Evolutionary conservation across 164 flowering plant genomes (phyloP).

Genomic region (Stephania japonica): DNA sequence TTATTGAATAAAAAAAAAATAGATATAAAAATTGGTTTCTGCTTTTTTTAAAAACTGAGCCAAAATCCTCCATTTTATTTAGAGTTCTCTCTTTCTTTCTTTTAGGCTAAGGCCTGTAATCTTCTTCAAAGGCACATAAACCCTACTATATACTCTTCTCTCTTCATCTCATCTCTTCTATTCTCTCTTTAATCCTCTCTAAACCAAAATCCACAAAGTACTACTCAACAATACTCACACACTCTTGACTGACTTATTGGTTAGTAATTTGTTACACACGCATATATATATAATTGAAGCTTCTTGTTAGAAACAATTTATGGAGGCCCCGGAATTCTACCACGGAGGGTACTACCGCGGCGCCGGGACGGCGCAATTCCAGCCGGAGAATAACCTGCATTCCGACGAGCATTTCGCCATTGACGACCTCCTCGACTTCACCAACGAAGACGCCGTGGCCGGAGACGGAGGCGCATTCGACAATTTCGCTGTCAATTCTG

Average conservation of each 20-base stretch:
- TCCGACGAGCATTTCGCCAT: slow-evolving; percentile 54
- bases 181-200: slow-evolving; percentile 7
- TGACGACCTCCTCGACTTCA: slow-evolving; percentile 84
- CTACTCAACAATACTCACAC: not conserved
- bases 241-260: not conserved
- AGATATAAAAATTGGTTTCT: not conserved
- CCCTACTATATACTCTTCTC: slow-evolving; percentile 19
- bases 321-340: slow-evolving; percentile 48
- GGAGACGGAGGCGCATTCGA: slow-evolving; percentile 17
- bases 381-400: slow-evolving; percentile 31
- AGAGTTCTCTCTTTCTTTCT: slow-evolving; percentile 29
- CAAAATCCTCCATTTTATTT: slow-evolving; percentile 52
- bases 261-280: not conserved
- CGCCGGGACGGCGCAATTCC: slow-evolving; percentile 22
- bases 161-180: slow-evolving; percentile 2
- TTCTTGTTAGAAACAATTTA: slow-evolving; percentile 21
- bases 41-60: slow-evolving; percentile 14
- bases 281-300: no score
- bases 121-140: slow-evolving; percentile 55
- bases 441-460: slow-evolving; percentile 47
- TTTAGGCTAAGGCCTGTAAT: slow-evolving; percentile 23
- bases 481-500: slow-evolving; percentile 28
- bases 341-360: slow-evolving; percentile 27
- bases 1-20: no score
- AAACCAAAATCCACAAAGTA: not conserved